A percentile compares a stretch with the other conserved stretches of the same genome.
phyloP scores from a whole-genome alignment of 805 yeast species.

The Saitoella complicata region DNA sequence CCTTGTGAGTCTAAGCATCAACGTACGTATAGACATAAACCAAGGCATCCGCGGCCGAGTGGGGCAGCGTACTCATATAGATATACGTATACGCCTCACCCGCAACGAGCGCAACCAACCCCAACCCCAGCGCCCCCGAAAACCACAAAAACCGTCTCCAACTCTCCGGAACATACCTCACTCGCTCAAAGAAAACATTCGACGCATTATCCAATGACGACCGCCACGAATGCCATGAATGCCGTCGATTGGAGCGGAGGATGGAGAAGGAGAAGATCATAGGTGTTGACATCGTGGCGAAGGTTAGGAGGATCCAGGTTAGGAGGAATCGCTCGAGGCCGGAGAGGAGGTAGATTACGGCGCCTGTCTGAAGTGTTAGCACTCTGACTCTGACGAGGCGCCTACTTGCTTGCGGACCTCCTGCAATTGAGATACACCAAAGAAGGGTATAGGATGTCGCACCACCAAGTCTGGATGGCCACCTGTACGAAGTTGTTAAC shows the following conservation, averaged over 20 bases:
- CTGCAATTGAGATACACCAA: not conserved
- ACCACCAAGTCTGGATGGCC: not conserved
- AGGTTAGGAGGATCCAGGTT: slow-evolving; percentile 1
- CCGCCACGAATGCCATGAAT: not conserved
- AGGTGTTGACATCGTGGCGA: slow-evolving; percentile 1
- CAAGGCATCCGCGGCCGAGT: slow-evolving; percentile 1
- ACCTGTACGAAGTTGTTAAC: not conserved
- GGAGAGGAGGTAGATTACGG: slow-evolving; percentile 1
- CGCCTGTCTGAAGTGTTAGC: not conserved
- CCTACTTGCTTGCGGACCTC: not conserved
- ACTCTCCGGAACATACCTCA: too few relatives aligned
- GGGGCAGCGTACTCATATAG: slow-evolving; percentile 1
- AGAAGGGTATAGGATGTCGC: not conserved
- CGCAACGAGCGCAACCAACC: not conserved
- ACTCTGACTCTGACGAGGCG: too few relatives aligned
- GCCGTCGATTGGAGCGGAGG: too few relatives aligned
- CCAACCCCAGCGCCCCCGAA: not conserved
- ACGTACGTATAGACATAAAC: slow-evolving; percentile 1
- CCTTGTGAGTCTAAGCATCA: too few relatives aligned
- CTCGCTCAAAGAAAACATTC: too few relatives aligned
- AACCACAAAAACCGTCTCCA: not conserved
- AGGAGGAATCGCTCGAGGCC: not conserved
- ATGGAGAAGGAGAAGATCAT: not conserved
- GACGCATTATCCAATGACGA: not conserved
- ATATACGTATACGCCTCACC: slow-evolving; percentile 1